Evolutionary conservation across 2,329 filamentous ascomycete species (phyloP).

Genomic region (Cladophialophora yegresii): DNA sequence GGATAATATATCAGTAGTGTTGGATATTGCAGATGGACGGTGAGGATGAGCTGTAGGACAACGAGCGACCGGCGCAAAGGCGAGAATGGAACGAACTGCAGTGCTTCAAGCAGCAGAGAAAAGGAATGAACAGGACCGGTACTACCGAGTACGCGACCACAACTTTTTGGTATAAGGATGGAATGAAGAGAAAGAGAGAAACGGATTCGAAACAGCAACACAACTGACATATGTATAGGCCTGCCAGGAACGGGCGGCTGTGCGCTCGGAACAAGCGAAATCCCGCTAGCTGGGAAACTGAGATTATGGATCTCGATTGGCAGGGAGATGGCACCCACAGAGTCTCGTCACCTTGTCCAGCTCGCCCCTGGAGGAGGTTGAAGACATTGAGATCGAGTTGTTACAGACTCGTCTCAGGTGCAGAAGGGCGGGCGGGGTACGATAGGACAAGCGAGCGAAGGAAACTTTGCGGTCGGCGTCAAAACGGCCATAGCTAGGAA

Average conservation of each 20-base stretch:
- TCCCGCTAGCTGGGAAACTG: constrained; percentile 16
- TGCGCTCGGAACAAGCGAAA: constrained; percentile 14
- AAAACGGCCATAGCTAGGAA: constrained; percentile 15
- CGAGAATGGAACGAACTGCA: constrained; percentile 30
- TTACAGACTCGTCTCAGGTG: constrained; percentile 29
- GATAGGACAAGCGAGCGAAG: constrained; percentile 21
- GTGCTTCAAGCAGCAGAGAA: constrained; percentile 35
- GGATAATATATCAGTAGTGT: constrained; percentile 6
- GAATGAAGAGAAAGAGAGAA: constrained; percentile 27
- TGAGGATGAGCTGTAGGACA: constrained; percentile 20
- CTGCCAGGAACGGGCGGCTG: constrained; percentile 17
- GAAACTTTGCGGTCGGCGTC: constrained; percentile 6
- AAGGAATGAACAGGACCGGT: constrained; percentile 31
- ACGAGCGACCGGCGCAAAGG: constrained; percentile 34
- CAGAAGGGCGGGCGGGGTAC: constrained; percentile 10
- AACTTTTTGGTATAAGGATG: constrained; percentile 24
- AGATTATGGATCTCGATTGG: constrained; percentile 32
- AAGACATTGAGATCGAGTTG: constrained; percentile 18
- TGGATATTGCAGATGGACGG: constrained; percentile 8
- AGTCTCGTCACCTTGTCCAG: constrained; percentile 32
- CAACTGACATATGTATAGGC: constrained; percentile 31
- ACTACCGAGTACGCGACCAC: constrained; percentile 16
- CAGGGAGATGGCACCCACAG: constrained; percentile 27
- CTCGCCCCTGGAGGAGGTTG: constrained; percentile 27
- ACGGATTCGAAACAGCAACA: constrained; percentile 20